These are phyloP conservation scores for Eremomyces bilateralis DNA, from an alignment of 495 filamentous ascomycete genomes.

Conservation along the genomic window DNA sequence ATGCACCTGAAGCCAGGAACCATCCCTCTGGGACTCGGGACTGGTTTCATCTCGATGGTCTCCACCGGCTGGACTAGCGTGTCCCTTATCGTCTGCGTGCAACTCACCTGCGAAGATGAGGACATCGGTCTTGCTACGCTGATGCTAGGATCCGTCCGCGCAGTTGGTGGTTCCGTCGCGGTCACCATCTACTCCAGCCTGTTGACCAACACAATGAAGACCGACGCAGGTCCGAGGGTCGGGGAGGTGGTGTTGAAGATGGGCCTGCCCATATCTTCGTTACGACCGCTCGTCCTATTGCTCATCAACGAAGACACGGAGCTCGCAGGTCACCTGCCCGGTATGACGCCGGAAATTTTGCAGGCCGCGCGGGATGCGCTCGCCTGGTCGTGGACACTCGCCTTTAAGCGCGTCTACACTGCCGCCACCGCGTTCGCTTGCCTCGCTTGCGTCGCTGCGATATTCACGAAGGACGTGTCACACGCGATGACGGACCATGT, in stretches of 20 bases:
- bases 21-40: not conserved
- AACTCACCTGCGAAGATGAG: conserved; percentile 12
- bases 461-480: not conserved
- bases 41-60: not conserved
- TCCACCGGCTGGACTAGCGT: not conserved
- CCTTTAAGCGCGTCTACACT: not conserved
- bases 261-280: not conserved
- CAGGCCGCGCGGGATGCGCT: not conserved
- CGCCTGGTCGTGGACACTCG: not conserved
- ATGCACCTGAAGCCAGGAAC: not conserved
- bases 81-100: conserved; percentile 9
- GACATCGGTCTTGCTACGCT: conserved; percentile 29
- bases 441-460: not conserved
- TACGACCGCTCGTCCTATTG: not conserved
- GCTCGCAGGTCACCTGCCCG: not conserved
- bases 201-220: conserved; percentile 21
- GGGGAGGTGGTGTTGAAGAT: not conserved
- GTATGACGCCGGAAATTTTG: not conserved
- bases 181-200: conserved; percentile 27
- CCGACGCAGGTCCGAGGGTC: not conserved
- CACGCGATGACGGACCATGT: not conserved
- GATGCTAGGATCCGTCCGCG: conserved; percentile 19
- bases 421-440: not conserved
- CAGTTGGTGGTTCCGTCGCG: conserved; percentile 14
- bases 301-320: not conserved